These are phyloP conservation scores for Erysiphe pulchra DNA, from an alignment of 2,329 filamentous ascomycete species.

Conservation along the genomic window DNA sequence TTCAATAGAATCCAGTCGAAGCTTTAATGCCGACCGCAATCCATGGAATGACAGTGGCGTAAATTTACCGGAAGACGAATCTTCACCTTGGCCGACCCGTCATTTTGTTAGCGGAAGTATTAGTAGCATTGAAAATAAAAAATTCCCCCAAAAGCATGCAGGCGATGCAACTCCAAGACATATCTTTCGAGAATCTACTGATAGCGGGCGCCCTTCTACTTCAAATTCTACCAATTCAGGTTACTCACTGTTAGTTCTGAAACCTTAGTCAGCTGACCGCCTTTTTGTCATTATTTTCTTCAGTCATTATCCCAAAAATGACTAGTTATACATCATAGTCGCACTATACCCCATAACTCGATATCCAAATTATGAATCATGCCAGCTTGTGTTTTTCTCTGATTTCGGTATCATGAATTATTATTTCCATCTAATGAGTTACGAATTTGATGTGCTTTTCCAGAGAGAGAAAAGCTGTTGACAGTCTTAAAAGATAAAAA, in stretches of 20 bases:
- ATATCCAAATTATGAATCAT: slow-evolving; percentile 2
- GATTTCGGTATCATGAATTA: slow-evolving; percentile 3
- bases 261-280: slow-evolving; percentile 22
- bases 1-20: slow-evolving; percentile 84
- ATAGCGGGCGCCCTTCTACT: slow-evolving; percentile 78
- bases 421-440: neutral
- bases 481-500: neutral
- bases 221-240: slow-evolving; percentile 88
- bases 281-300: slow-evolving; percentile 11
- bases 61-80: slow-evolving; percentile 72
- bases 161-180: slow-evolving; percentile 71
- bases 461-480: neutral
- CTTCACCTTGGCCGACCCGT: slow-evolving; percentile 31
- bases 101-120: slow-evolving; percentile 39
- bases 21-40: slow-evolving; percentile 73
- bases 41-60: slow-evolving; percentile 97
- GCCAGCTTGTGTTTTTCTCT: slow-evolving; percentile 8
- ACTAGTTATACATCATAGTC: slow-evolving; percentile 15
- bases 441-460: neutral
- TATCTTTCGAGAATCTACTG: slow-evolving; percentile 59
- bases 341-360: slow-evolving; percentile 11
- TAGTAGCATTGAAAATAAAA: slow-evolving; percentile 27
- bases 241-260: slow-evolving; percentile 83
- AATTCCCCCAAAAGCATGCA: slow-evolving; percentile 34
- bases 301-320: slow-evolving; percentile 10